Evolutionary conservation across 2,329 filamentous ascomycete species (phyloP).

Genomic region (Thermoascus crustaceus): DNA sequence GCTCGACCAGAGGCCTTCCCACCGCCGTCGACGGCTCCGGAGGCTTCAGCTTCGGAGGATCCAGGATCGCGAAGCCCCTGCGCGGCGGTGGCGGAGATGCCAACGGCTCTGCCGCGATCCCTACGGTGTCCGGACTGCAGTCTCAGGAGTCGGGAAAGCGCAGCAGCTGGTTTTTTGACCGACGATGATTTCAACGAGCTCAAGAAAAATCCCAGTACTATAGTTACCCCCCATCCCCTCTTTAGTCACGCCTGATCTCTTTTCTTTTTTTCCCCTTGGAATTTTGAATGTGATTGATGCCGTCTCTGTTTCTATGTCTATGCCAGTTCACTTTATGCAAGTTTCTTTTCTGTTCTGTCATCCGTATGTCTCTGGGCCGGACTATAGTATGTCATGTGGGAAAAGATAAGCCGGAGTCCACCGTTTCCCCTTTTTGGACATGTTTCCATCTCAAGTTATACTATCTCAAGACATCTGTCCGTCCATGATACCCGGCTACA

Average conservation of each 20-base stretch:
- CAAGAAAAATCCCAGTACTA: not conserved
- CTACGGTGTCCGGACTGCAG: constrained; percentile 43
- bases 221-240: too few species aligned
- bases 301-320: too few species aligned
- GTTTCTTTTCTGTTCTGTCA: not conserved
- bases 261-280: too few species aligned
- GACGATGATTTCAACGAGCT: constrained; percentile 25
- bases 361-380: not conserved
- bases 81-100: constrained; percentile 40
- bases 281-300: too few species aligned
- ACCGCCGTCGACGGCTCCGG: constrained; percentile 54
- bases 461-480: too few species aligned
- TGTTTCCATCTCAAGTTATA: too few species aligned
- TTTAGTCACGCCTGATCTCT: too few species aligned
- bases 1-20: constrained; percentile 76
- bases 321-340: not conserved
- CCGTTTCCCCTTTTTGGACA: too few species aligned
- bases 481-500: too few species aligned
- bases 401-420: too few species aligned
- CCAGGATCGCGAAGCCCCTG: constrained; percentile 57
- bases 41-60: constrained; percentile 62
- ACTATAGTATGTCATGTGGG: not conserved
- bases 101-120: constrained; percentile 27
- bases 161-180: constrained; percentile 48
- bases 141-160: constrained; percentile 64